phyloP scores from a whole-genome alignment of 177 flowering plant genomes.

The Vitis hybrid region DNA sequence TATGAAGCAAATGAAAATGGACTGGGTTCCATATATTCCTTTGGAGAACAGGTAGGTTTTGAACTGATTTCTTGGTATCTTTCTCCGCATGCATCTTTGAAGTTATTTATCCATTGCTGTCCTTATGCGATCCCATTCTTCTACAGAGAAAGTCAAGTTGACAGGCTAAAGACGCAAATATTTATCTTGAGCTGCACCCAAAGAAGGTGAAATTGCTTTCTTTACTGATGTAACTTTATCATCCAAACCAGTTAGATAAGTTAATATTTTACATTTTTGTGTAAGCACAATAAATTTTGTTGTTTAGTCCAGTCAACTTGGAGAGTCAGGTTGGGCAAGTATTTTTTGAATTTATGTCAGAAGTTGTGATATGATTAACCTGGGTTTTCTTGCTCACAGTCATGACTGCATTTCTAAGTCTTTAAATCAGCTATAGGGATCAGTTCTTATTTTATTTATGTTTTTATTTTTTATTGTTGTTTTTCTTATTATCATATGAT shows the following conservation, averaged over 20 bases:
- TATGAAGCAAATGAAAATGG: constrained; percentile 94
- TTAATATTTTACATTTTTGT: not conserved
- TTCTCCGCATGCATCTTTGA: not conserved
- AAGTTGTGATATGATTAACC: too few relatives aligned
- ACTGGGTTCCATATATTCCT: constrained; percentile 96
- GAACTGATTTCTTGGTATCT: not conserved
- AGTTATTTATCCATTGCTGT: not conserved
- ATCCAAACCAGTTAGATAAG: too few relatives aligned
- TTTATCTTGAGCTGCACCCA: constrained; percentile 85
- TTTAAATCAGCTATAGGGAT: too few relatives aligned
- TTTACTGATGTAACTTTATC: not conserved
- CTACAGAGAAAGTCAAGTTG: constrained; percentile 76
- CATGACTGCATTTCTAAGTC: too few relatives aligned
- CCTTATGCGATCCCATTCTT: constrained; percentile 7
- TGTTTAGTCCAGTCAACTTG: too few relatives aligned
- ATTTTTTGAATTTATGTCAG: too few relatives aligned
- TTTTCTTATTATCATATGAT: not conserved
- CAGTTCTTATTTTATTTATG: not conserved
- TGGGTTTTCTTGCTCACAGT: too few relatives aligned
- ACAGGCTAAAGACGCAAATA: constrained; percentile 72
- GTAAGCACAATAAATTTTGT: too few relatives aligned
- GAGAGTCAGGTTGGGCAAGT: too few relatives aligned
- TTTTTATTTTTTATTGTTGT: not conserved
- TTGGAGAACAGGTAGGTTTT: constrained; percentile 64
- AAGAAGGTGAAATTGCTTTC: constrained; percentile 57